phyloP scores from a whole-genome alignment of 768 basidiomycete species.

The Cantharellus anzutake region DNA sequence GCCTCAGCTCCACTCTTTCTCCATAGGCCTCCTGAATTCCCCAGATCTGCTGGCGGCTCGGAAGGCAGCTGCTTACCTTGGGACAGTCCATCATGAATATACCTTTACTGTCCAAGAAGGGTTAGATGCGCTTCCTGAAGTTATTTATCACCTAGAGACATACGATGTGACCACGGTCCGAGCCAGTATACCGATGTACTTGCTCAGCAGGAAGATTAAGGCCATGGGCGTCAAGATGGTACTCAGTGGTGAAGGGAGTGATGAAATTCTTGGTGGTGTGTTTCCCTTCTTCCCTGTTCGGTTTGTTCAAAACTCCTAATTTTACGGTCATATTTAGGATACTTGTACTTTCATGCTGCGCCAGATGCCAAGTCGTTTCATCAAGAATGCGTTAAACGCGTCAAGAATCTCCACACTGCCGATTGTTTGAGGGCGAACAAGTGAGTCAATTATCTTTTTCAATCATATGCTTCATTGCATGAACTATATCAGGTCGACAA shows the following conservation, averaged over 20 bases:
- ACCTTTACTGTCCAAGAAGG: constrained; percentile 98
- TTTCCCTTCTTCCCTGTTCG: neutral
- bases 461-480: neutral
- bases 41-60: constrained; percentile 88
- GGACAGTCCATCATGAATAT: constrained; percentile 93
- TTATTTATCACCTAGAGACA: constrained; percentile 95
- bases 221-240: constrained; percentile 99
- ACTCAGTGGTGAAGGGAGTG: constrained; percentile 89
- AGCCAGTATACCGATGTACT: constrained; percentile 97
- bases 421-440: constrained; percentile 99
- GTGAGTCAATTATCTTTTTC: constrained; percentile 23
- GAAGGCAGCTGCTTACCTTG: constrained; percentile 82
- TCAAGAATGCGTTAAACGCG: constrained; percentile 83
- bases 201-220: constrained; percentile 94
- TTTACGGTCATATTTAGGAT: constrained; percentile 32
- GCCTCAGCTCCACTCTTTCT: constrained; percentile 97
- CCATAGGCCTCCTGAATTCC: constrained; percentile 84
- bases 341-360: constrained; percentile 98
- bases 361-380: constrained; percentile 79
- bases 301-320: neutral
- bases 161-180: constrained; percentile 98
- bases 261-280: constrained; percentile 89
- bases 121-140: constrained; percentile 89
- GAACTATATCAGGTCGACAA: constrained; percentile 51
- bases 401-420: constrained; percentile 93